A percentile compares a stretch with the other conserved stretches of the same genome.
Evolutionary conservation across 2,329 filamentous ascomycete species (phyloP).

Genomic region (Dryadomyces quercus-mongolicae): DNA sequence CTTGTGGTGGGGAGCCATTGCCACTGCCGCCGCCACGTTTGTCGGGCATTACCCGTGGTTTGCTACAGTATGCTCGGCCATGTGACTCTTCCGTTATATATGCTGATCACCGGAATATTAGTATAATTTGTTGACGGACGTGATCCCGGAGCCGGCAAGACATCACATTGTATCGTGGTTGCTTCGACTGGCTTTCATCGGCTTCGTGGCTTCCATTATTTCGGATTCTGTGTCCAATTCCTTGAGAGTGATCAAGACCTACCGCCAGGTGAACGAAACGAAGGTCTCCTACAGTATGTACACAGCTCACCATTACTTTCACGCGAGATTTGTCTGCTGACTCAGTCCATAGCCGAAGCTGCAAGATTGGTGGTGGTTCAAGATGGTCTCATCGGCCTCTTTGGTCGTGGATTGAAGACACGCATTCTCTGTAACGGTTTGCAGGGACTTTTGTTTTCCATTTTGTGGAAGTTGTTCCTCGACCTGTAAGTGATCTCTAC

Average conservation of each 20-base stretch:
- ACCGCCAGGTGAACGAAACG: constrained; percentile 35
- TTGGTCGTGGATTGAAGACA: constrained; percentile 33
- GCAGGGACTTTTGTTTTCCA: constrained; percentile 33
- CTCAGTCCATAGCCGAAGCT: constrained; percentile 27
- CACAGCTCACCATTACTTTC: neutral
- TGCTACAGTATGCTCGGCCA: constrained; percentile 23
- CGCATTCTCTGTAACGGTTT: constrained; percentile 35
- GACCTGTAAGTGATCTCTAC: constrained; percentile 26
- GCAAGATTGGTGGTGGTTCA: constrained; percentile 25
- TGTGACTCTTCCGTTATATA: neutral
- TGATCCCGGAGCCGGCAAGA: constrained; percentile 26
- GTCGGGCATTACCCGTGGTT: constrained; percentile 39
- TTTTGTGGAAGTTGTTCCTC: constrained; percentile 35
- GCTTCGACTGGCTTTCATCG: constrained; percentile 28
- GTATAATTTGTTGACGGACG: constrained; percentile 30
- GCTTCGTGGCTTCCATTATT: constrained; percentile 30
- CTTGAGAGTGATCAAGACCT: constrained; percentile 34
- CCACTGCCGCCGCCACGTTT: constrained; percentile 34
- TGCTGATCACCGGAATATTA: constrained; percentile 7
- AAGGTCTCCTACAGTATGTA: constrained; percentile 31
- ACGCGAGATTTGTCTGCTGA: neutral
- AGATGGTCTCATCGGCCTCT: constrained; percentile 28
- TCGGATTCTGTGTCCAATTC: constrained; percentile 36
- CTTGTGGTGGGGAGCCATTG: constrained; percentile 36
- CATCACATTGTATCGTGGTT: constrained; percentile 28